Base-by-base conservation (phyloP, 2,329 filamentous ascomycete genomes). In the Colletotrichum agaves region DNA sequence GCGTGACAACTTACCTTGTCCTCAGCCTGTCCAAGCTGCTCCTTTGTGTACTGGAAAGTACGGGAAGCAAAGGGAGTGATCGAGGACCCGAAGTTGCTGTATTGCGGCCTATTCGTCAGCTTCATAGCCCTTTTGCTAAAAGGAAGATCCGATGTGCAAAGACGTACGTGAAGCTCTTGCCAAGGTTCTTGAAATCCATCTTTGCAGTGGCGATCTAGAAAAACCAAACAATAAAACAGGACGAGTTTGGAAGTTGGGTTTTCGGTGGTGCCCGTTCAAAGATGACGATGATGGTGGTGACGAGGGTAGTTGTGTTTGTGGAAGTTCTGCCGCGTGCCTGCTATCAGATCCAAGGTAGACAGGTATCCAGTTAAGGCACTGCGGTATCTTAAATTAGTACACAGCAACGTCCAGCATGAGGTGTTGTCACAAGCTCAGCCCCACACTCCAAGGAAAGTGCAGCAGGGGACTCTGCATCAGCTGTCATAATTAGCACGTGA, bases 1-100 rank as follows among this genome's bases (percentile, higher is more conserved):
- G 27, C 23, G 19, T 37, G 21, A 13, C 72, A 49, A 57, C 74
- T 63, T 71, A 94, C 93, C 91, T 96, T 98, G 81, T 98, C 96
- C 72, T 97, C 94, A 70, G 90, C 93, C 82, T 97, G 93, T 58
- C 96, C 96, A 70, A 98, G 88, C 83, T 98, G 94, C 83, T 99
- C 96, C 86, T 97, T 98, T 79, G 97, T 93, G 85, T 95, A 97
- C 84, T 99, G 96, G 81, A 97, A 93, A 64, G 94, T 98, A 77
- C 95, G 92, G 76, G 93, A 92, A 72, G 94, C 94, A 79, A 97
- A 97, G 39, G 96, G 96, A 72, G 93, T 94, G 81, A 98, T 93
- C 74, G 91, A 90, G 72, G 92, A 91, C 77, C 94, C 94, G 76
- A 89, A 78, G 77, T 83, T 85, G 77, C 84, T 85, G 74, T 12